Evolutionary conservation across 306 rosid species (phyloP), one percentile per base, ranked within the genome.

Genomic region (Macrotyloma uniflorum): DNA sequence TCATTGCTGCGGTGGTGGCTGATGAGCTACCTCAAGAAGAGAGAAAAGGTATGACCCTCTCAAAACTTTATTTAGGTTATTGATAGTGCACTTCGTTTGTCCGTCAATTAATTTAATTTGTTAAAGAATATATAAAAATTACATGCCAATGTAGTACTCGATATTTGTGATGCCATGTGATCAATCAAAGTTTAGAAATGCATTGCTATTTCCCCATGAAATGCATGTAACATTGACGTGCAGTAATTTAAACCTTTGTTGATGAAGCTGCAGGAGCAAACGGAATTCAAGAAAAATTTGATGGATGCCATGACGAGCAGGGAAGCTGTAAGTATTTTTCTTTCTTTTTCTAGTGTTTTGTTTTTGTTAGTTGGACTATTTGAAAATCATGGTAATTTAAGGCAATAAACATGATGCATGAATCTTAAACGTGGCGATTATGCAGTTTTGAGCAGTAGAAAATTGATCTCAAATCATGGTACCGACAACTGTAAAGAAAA

Each of bases 1-100:
- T 79, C 16, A 74, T 74, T 69, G 62, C 83, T 30, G 30, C 14
- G 1, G 86, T 65, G 66, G 36, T 78, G 43, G 83, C 76, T 45
- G 55, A 35, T 32, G 54, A 61, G 4, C n/a, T 53, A 24, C 50
- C 78, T 10, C n/a, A 35, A n/a, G 49, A 75, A 57, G 57, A 32
- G 28, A 26, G 7, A 5, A 49, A 23, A 47, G 80, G 83, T 79
- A 38, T 2, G 66, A 36, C n/a, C 7, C 42, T 36, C 19, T 58
- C 2, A 0, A 51, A 19, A 7, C 46, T 16, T n/a, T 30, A 28
- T 33, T 62, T 32, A 62, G 15, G 67, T 61, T 62, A 16, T 33
- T 8, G 42, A 61, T 20, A 59, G 18, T 18, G n/a, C 26, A 9
- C 42, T 35, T 64, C 36, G 36, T 19, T 65, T 65, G 28, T 38